A percentile compares a stretch with the other conserved stretches of the same genome.
Evolutionary conservation across 257 asterid species (phyloP).

Genomic region (Ophiorrhiza pumila): DNA sequence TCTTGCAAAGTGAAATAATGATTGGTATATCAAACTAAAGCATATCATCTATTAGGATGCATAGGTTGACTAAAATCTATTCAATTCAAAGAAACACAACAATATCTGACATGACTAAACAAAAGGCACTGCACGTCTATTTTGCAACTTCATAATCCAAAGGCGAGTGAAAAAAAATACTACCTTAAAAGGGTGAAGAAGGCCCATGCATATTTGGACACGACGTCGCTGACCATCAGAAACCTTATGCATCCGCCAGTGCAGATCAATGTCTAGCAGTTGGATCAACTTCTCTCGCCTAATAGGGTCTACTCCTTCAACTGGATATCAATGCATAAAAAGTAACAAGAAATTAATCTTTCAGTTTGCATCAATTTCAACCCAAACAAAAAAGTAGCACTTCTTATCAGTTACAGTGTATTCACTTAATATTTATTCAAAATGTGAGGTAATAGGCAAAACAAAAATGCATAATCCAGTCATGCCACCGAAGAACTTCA

Average conservation of each 20-base stretch:
- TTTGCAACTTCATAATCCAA: not conserved
- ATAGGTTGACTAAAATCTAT: not conserved
- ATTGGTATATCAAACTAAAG: not conserved
- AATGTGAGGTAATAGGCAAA: not conserved
- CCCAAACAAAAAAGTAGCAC: not conserved
- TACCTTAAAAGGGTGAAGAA: constrained; percentile 93
- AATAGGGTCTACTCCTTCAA: constrained; percentile 90
- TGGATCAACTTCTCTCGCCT: constrained; percentile 86
- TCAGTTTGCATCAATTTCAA: not conserved
- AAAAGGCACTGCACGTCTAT: not conserved
- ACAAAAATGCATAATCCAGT: not conserved
- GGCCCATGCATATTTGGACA: constrained; percentile 98
- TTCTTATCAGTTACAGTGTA: not conserved
- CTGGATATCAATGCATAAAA: constrained; percentile 37
- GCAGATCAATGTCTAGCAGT: constrained; percentile 78
- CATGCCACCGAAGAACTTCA: not conserved
- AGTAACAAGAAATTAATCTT: constrained; percentile 15
- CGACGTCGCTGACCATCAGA: constrained; percentile 98
- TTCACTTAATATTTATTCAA: not conserved
- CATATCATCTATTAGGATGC: not conserved
- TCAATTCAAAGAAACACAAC: not conserved
- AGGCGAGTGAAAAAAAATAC: constrained; percentile 2
- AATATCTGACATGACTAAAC: not conserved
- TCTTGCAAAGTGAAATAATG: no score
- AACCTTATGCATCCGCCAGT: constrained; percentile 98